These are phyloP conservation scores for Hygrophorus pudorinus DNA, from an alignment of 768 basidiomycete genomes.

Conservation along the genomic window DNA sequence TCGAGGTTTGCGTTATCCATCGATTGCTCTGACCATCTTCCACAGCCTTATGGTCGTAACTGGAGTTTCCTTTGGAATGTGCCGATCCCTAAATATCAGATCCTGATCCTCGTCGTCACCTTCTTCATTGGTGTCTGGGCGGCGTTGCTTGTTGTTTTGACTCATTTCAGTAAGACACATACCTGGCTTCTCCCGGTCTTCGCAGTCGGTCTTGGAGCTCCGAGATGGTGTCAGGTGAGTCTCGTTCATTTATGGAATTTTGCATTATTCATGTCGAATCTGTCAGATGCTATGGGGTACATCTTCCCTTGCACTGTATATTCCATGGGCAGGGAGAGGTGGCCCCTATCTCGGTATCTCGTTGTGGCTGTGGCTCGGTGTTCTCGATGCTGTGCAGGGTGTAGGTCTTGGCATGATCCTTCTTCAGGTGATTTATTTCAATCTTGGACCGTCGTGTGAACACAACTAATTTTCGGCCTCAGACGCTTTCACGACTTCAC, in stretches of 20 bases:
- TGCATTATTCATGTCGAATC: conserved; percentile 3
- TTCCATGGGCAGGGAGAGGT: conserved; percentile 81
- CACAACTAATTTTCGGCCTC: not conserved
- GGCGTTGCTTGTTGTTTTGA: conserved; percentile 60
- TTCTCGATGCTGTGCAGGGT: conserved; percentile 88
- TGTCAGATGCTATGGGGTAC: conserved; percentile 87
- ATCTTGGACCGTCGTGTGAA: conserved; percentile 12
- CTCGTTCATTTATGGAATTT: not conserved
- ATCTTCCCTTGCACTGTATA: conserved; percentile 84
- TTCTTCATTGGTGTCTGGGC: conserved; percentile 92
- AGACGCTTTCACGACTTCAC: conserved; percentile 86
- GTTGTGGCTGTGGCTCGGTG: conserved; percentile 93
- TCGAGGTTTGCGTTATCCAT: conserved; percentile 9
- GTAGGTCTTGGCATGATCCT: conserved; percentile 90
- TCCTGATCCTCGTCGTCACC: conserved; percentile 61
- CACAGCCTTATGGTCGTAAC: conserved; percentile 82
- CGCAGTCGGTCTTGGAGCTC: conserved; percentile 89
- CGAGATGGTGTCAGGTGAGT: conserved; percentile 84
- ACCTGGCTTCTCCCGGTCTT: conserved; percentile 94
- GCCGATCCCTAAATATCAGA: conserved; percentile 74
- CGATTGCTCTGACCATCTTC: not conserved
- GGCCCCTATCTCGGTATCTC: conserved; percentile 88
- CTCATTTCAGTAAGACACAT: conserved; percentile 84
- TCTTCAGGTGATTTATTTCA: conserved; percentile 43
- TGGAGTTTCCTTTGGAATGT: conserved; percentile 92